A percentile compares a stretch with the other conserved stretches of the same genome.
These are phyloP conservation scores for Musa itinerans DNA, from an alignment of 176 grass and related monocot species.

Conservation along the genomic window DNA sequence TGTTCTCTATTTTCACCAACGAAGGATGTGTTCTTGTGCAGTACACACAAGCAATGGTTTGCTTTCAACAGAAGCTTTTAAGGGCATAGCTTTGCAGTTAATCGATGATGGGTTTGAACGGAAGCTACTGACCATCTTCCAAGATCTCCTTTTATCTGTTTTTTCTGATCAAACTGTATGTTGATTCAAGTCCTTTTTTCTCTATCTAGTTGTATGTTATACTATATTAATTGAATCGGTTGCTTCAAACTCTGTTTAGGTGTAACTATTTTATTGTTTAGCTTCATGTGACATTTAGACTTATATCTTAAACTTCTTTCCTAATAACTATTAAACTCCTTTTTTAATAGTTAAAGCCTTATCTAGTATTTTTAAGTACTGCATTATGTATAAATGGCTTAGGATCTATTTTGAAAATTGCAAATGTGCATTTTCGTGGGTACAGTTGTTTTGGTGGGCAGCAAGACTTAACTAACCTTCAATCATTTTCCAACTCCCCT, in stretches of 20 bases:
- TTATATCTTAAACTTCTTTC: no score
- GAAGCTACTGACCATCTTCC: constrained; percentile 47
- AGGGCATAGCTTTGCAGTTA: constrained; percentile 41
- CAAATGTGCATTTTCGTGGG: no score
- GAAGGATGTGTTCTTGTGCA: constrained; percentile 3
- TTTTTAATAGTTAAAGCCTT: neutral
- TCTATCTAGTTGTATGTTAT: neutral
- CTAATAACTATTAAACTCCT: no score
- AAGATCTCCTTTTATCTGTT: constrained; percentile 51
- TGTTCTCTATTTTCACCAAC: neutral
- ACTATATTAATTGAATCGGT: neutral
- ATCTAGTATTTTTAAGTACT: neutral
- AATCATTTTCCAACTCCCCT: no score
- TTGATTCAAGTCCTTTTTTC: neutral
- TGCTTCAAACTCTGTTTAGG: neutral
- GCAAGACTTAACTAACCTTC: no score
- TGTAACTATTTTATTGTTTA: constrained; percentile 26
- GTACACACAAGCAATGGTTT: constrained; percentile 29
- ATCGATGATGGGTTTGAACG: constrained; percentile 55
- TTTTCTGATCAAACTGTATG: constrained; percentile 58
- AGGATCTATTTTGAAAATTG: no score
- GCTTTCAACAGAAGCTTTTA: constrained; percentile 38
- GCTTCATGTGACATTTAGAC: neutral
- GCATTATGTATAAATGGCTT: neutral
- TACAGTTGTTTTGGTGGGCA: no score